Evolutionary conservation across 2,329 filamentous ascomycete genomes (phyloP).

Genomic region (Sporothrix protearum): DNA sequence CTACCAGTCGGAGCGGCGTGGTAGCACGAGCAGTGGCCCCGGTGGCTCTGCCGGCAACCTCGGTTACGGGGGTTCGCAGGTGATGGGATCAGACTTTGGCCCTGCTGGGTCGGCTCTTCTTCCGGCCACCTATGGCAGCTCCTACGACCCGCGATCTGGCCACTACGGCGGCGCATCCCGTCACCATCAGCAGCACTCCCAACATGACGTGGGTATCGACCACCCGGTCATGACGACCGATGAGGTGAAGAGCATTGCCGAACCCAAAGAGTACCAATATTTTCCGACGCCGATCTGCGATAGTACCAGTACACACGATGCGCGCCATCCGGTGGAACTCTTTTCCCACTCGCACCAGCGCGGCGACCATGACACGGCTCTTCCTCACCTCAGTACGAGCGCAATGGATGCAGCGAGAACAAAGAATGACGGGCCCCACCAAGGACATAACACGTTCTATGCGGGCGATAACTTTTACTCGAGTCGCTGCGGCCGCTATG

Average conservation of each 20-base stretch:
- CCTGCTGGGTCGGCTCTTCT: constrained; percentile 41
- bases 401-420: constrained; percentile 40
- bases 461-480: constrained; percentile 41
- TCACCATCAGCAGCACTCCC: constrained; percentile 35
- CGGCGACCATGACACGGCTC: constrained; percentile 35
- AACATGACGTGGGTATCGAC: constrained; percentile 49
- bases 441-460: constrained; percentile 42
- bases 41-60: constrained; percentile 62
- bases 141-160: constrained; percentile 41
- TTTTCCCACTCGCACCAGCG: constrained; percentile 40
- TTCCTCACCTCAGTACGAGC: constrained; percentile 34
- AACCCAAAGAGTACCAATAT: constrained; percentile 53
- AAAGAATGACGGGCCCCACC: constrained; percentile 48
- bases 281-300: constrained; percentile 53
- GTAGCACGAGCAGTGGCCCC: constrained; percentile 65
- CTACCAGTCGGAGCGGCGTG: constrained; percentile 67
- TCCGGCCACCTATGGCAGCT: constrained; percentile 37
- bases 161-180: constrained; percentile 43
- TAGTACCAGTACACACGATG: constrained; percentile 41
- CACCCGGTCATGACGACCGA: constrained; percentile 48
- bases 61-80: constrained; percentile 41
- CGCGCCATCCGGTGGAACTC: constrained; percentile 47
- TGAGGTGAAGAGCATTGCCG: constrained; percentile 49
- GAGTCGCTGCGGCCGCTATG: constrained; percentile 49
- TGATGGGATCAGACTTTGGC: constrained; percentile 42